Evolutionary conservation across 2,329 filamentous ascomycete species (phyloP), one percentile per base, ranked within the genome.

Genomic region (Ophioceras dolichostomum): DNA sequence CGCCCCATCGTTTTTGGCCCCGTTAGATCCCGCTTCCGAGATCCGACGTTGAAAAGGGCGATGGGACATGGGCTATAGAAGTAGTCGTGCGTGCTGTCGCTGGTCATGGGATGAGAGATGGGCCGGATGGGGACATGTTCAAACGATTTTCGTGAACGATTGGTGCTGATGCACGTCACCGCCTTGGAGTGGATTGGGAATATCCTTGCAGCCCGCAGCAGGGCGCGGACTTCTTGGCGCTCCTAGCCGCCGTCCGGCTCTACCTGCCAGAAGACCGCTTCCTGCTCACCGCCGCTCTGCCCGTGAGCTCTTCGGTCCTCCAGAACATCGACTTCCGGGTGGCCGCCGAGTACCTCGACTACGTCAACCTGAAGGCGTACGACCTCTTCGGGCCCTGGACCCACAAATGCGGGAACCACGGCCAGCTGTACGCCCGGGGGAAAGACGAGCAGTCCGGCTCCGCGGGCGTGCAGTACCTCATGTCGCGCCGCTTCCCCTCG

Each of bases 101-200:
- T n/a, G n/a, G n/a, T n/a, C n/a, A n/a, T n/a, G n/a, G n/a, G n/a
- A n/a, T n/a, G n/a, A n/a, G n/a, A n/a, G n/a, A n/a, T n/a, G n/a
- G n/a, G n/a, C n/a, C n/a, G n/a, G n/a, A n/a, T n/a, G n/a, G n/a
- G n/a, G n/a, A n/a, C n/a, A n/a, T n/a, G n/a, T n/a, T n/a, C n/a
- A n/a, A n/a, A n/a, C n/a, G n/a, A n/a, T n/a, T n/a, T n/a, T n/a
- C n/a, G n/a, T n/a, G n/a, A 36, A 32, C 12, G 10, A 30, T 9
- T 18, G 20, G 21, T 34, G 13, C 40, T 43, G 34, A 44, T 44
- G 34, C 30, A 41, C 29, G 32, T 39, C 31, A 27, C 26, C 41
- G n/a, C n/a, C n/a, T n/a, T n/a, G n/a, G n/a, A 89, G 83, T 91
- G 53, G 79, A 83, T 49, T 91, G 84, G 84, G 78, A 86, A 53